A percentile compares a stretch with the other conserved stretches of the same genome.
Evolutionary conservation across 495 filamentous ascomycete species (phyloP).

Genomic region (Penicillium coprophilum): DNA sequence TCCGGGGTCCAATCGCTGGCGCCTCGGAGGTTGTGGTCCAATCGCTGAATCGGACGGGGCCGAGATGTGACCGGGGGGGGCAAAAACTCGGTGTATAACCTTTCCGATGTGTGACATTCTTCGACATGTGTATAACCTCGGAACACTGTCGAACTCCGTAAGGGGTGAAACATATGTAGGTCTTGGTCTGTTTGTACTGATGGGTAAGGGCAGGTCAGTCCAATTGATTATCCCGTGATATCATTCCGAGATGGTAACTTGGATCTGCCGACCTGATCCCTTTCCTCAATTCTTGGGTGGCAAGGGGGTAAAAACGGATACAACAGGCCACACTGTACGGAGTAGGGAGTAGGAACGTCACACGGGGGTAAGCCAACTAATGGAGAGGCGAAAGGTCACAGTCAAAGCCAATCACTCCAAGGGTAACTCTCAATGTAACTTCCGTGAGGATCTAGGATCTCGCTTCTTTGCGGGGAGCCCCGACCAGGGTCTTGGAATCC

Average conservation of each 20-base stretch:
- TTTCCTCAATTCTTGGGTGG: conserved; percentile 6
- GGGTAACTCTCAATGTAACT: conserved; percentile 7
- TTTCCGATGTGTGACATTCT: conserved; percentile 26
- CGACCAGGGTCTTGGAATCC: not conserved
- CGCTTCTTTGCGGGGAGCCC: conserved; percentile 14
- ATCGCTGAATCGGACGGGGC: conserved; percentile 32
- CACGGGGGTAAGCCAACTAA: too few species aligned
- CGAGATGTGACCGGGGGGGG: conserved; percentile 21
- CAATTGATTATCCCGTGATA: conserved; percentile 9
- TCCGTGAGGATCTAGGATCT: conserved; percentile 13
- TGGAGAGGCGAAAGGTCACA: not conserved
- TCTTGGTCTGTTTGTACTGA: conserved; percentile 16
- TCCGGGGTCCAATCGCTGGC: conserved; percentile 36
- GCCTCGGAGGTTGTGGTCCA: conserved; percentile 37
- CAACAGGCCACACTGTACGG: conserved; percentile 1
- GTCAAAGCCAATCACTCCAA: not conserved
- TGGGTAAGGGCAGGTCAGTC: not conserved
- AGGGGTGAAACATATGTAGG: conserved; percentile 13
- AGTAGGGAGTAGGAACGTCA: conserved; percentile 8
- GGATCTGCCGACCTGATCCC: conserved; percentile 4
- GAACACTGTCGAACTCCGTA: not conserved
- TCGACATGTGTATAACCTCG: conserved; percentile 10
- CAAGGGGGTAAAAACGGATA: not conserved
- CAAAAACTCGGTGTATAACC: conserved; percentile 28
- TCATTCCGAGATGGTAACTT: conserved; percentile 5